Base-by-base conservation (phyloP, 352 stramenopile genomes). In the Pythium monospermum region DNA sequence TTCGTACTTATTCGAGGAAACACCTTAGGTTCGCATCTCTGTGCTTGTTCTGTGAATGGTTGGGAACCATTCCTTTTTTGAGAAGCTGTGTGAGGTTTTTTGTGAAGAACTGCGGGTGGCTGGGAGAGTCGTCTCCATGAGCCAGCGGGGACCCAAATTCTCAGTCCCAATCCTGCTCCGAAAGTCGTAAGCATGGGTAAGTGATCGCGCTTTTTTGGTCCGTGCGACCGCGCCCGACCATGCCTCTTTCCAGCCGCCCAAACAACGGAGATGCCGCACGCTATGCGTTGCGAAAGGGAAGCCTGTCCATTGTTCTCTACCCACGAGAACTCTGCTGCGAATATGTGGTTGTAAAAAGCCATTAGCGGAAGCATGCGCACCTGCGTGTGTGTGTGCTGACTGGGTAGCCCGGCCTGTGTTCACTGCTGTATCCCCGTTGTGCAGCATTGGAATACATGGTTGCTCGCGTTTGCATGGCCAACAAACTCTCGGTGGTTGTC, bases 371-470 rank as follows among this genome's bases (percentile, higher is more conserved):
- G 44, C 53, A 19, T 27, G 12, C 38, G 27, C 13, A 11, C 37
- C 51, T 38, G 25, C 50, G 13, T 40, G n/a, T 31, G 49, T 28
- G 64, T 53, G 61, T 71, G 40, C 39, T 30, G 58, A 68, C 49
- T 69, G 43, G 63, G 53, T 49, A 55, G 27, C 68, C 74, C 63
- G 38, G 54, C 67, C 56, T 66, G 53, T 74, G 62, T 82, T 87
- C 83, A 87, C 83, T 94, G 83, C 83, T 92, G 83, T 85, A 87
- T 91, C 80, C 83, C 60, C 64, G 61, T 94, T 56, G 83, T 90
- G 81, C 83, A 88, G 83, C 83, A 94, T 94, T 91, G 64, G 83
- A 89, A 73, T 71, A 72, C 51, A 62, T 67, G 59, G 59, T 67
- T 67, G 48, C 51, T 55, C 41, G 44, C 46, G 41, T 44, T 36